A percentile compares a stretch with the other conserved stretches of the same genome.
Evolutionary conservation across 352 stramenopile genomes (phyloP).

Genomic region (Achlya hypogyna): DNA sequence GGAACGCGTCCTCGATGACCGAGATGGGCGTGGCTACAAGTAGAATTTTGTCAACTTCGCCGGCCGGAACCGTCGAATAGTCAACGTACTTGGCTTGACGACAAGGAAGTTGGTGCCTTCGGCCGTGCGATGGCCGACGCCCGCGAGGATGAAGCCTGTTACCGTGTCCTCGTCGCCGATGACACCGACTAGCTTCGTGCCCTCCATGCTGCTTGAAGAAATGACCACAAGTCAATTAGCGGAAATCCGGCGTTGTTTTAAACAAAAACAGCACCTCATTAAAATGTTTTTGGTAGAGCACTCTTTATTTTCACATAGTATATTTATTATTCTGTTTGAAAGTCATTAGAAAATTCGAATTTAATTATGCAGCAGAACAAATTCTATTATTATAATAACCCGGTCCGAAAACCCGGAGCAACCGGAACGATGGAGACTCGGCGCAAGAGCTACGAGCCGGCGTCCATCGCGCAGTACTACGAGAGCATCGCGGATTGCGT

Average conservation of each 20-base stretch:
- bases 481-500: conserved; percentile 18
- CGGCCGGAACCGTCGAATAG: too few relatives aligned
- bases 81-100: conserved; percentile 87
- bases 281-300: too few relatives aligned
- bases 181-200: conserved; percentile 79
- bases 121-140: conserved; percentile 91
- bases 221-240: conserved; percentile 7
- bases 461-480: conserved; percentile 16
- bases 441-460: conserved; percentile 9
- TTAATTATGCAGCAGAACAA: neutral
- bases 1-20: conserved; percentile 90
- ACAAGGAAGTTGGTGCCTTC: conserved; percentile 96
- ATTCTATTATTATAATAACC: neutral
- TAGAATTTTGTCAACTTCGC: neutral
- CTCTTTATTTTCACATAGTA: too few relatives aligned
- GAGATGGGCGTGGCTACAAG: conserved; percentile 74
- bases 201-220: conserved; percentile 36
- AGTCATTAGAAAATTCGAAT: neutral
- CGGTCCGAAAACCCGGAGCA: neutral
- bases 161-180: conserved; percentile 95
- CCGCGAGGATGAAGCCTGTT: conserved; percentile 96
- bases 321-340: neutral
- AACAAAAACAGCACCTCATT: neutral
- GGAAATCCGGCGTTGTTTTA: neutral
- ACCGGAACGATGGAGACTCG: conserved; percentile 9